Base-by-base conservation (phyloP, 805 yeast genomes). In the Jamesozyma piceae region DNA sequence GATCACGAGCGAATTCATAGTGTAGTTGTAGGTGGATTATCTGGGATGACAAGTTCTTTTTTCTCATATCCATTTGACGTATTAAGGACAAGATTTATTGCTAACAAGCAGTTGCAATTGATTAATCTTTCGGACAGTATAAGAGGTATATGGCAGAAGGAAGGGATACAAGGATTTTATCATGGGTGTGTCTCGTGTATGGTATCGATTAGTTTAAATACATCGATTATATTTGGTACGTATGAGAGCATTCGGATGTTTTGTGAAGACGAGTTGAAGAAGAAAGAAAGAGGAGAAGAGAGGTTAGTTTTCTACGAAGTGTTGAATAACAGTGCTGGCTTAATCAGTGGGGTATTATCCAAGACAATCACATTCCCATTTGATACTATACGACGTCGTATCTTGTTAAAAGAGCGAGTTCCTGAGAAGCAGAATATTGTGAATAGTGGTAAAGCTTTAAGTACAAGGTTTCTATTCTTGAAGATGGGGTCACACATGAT, bases 31-130 rank as follows among this genome's bases (percentile, higher is more conserved):
- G 98, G 98, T 0, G 75, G 83, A 0, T 57, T 78, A 1, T 79
- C 96, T 0, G 98, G 98, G 0, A 64, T 79, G 19, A 53, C 75
- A 0, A 85, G 95, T 24, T 85, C 95, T 0, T 38, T 74, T 0
- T 57, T 67, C 1, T 83, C 97, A 2, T 92, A 92, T 57, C 98
- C 98, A 1, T 78, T 86, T 53, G 98, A 92, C 60, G 70, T 87
- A n/a, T 62, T 92, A 35, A 65, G 98, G 41, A 92, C 98, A 0
- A 68, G 95, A 41, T 71, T 88, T 39, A 95, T 87, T 1, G 90
- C 89, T 3, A 78, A 78, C 53, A 63, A 65, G 37, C 40, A 46
- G 64, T 22, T 42, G 47, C 2, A 58, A 48, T 31, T 48, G 6
- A 35, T 43, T 5, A 45, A 44, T 3, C 15, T 55, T 5, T 42